Base-by-base conservation (phyloP, 106 monocot species). In the Apostasia shenzhenica region DNA sequence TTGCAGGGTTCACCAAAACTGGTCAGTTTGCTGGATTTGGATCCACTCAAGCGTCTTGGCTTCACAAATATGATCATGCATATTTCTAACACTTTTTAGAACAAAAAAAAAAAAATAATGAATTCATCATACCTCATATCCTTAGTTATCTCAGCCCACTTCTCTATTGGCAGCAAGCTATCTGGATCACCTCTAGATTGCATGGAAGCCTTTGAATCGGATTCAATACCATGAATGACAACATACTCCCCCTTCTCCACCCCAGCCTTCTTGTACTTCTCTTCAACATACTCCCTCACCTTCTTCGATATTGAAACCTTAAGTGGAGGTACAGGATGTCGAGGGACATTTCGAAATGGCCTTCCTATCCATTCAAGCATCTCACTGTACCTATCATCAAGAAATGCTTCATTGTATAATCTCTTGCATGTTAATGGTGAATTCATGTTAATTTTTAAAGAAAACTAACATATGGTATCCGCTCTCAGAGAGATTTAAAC, bases 141-240 rank as follows among this genome's bases (percentile, higher is more conserved):
- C 67, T 88, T 82, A 46, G 77, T 78, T 59, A 95, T 91, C 66
- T 88, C 83, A 53, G 88, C 84, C 94, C 91, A 95, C 11, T 70
- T 7, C 72, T 86, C 64, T 10, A 95, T 76, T 40, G 94, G 88
- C 38, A 95, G 78, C 70, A 95, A 79, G 76, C 95, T 84, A 51
- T 95, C 95, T 1, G 39, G 56, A 69, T 91, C 95, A 11, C 95
- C 95, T 61, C 62, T 91, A 2, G 91, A 95, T 74, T 67, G 88
- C 94, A 95, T 91, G 1, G 83, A 88, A 59, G 91, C 94, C 9
- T 60, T 59, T 8, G 94, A 95, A 67, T 95, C 94, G 39, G 91
- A 86, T 48, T 88, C 47, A 54, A 95, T 91, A 4, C 94, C 91
- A 68, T 95, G 95, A 58, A 95, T 80, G 2, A 95, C 88, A 9